A percentile compares a stretch with the other conserved stretches of the same genome.
phyloP scores from a whole-genome alignment of 129 eudicot species.

The Glebionis coronaria region DNA sequence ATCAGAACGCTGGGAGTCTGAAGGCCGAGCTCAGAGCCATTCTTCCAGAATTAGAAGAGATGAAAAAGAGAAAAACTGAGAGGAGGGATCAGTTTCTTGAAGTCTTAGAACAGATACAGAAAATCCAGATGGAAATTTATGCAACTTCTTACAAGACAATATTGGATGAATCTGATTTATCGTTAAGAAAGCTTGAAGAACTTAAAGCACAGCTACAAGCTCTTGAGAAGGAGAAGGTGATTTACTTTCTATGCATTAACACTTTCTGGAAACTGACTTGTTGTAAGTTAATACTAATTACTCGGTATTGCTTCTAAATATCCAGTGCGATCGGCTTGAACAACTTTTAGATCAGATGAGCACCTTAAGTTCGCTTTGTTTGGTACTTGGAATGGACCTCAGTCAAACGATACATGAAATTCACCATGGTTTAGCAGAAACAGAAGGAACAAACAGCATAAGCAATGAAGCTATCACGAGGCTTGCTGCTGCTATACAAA shows the following conservation, averaged over 20 bases:
- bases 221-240: conserved; percentile 85
- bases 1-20: conserved; percentile 59
- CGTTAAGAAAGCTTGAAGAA: conserved; percentile 74
- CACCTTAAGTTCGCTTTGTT: conserved; percentile 58
- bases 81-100: conserved; percentile 66
- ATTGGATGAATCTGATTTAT: conserved; percentile 73
- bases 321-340: conserved; percentile 82
- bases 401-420: conserved; percentile 56
- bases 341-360: conserved; percentile 53
- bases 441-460: conserved; percentile 49
- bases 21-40: conserved; percentile 78
- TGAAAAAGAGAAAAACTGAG: conserved; percentile 71
- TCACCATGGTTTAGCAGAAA: conserved; percentile 63
- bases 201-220: conserved; percentile 61
- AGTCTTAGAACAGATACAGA: conserved; percentile 62
- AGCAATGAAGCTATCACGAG: conserved; percentile 53
- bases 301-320: conserved; percentile 8
- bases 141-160: conserved; percentile 25
- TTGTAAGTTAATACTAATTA: not conserved
- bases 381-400: conserved; percentile 83
- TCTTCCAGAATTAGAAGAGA: conserved; percentile 77
- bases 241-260: not conserved
- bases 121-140: conserved; percentile 56
- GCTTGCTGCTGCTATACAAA: conserved; percentile 50
- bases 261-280: not conserved